Percentiles rank a stretch among this genome's conserved stretches.
These are phyloP conservation scores for Moesziomyces aphidis DNA, from an alignment of 1,284 basidiomycete species.

Conservation along the genomic window DNA sequence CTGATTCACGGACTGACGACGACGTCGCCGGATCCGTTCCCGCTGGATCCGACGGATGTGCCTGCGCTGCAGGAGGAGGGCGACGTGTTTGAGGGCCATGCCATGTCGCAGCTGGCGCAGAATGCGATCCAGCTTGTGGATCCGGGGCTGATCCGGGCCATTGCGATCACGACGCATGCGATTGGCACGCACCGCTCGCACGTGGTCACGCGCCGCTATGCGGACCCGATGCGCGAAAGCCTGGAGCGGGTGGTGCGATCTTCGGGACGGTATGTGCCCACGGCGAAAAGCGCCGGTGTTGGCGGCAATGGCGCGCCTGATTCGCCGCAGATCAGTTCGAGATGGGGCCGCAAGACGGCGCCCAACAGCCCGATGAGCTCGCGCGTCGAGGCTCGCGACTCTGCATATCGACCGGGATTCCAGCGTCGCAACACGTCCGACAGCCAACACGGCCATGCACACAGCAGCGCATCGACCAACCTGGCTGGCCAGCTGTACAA, in stretches of 20 bases:
- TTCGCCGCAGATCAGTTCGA: slow-evolving; percentile 30
- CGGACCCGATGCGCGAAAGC: slow-evolving; percentile 62
- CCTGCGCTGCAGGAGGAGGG: slow-evolving; percentile 48
- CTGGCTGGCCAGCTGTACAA: slow-evolving; percentile 42
- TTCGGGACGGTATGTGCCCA: slow-evolving; percentile 34
- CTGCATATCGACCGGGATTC: slow-evolving; percentile 15
- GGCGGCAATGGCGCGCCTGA: slow-evolving; percentile 3
- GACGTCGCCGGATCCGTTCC: slow-evolving; percentile 57
- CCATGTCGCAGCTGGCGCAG: slow-evolving; percentile 9
- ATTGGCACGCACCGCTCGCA: slow-evolving; percentile 59
- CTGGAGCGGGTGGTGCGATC: slow-evolving; percentile 52
- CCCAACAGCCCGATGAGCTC: slow-evolving; percentile 41
- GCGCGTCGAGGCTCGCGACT: slow-evolving; percentile 12
- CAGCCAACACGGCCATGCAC: slow-evolving; percentile 2
- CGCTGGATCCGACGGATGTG: slow-evolving; percentile 62
- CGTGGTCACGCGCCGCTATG: slow-evolving; percentile 61
- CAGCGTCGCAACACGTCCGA: slow-evolving; percentile 32
- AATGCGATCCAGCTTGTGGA: slow-evolving; percentile 54
- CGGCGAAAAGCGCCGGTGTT: not conserved
- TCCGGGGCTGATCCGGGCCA: slow-evolving; percentile 59
- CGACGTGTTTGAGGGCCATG: slow-evolving; percentile 32
- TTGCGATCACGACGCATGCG: slow-evolving; percentile 63
- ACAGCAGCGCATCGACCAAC: slow-evolving; percentile 12
- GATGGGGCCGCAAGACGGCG: slow-evolving; percentile 46
- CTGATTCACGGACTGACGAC: slow-evolving; percentile 65